These are phyloP conservation scores for Leptodontidium sp. DNA, from an alignment of 2,329 filamentous ascomycete species.

Conservation along the genomic window DNA sequence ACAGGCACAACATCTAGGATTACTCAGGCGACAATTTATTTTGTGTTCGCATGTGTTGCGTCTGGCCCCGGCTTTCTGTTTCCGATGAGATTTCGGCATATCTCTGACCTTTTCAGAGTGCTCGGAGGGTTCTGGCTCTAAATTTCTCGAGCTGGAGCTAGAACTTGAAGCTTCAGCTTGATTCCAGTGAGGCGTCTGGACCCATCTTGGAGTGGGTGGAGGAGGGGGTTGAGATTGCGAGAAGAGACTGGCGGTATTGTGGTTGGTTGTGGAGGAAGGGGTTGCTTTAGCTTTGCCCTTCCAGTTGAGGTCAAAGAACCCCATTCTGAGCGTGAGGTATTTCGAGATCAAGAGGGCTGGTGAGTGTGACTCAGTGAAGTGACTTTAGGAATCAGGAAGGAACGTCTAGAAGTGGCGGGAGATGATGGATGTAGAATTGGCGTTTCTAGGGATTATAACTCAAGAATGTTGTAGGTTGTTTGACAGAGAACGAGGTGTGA, in stretches of 20 bases:
- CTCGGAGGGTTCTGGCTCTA: background rate
- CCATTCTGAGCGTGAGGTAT: background rate
- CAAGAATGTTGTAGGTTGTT: background rate
- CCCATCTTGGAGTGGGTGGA: background rate
- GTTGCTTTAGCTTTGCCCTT: constrained; percentile 13
- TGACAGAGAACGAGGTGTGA: background rate
- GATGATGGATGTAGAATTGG: background rate
- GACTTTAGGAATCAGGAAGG: background rate
- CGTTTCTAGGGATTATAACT: background rate
- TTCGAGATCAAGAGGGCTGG: background rate
- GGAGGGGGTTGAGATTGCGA: background rate
- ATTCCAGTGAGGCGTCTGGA: background rate
- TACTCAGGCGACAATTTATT: background rate
- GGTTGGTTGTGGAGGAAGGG: background rate
- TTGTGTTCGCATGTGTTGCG: background rate
- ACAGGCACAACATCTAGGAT: background rate
- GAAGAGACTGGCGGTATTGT: background rate
- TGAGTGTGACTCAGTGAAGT: no score
- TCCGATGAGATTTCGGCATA: background rate
- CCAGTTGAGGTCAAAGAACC: background rate
- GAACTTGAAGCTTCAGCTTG: background rate
- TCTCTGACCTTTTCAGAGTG: background rate
- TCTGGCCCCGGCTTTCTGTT: background rate
- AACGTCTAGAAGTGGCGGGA: background rate
- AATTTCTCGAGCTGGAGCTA: background rate